Base-by-base conservation (phyloP, 176 grass and related monocot species). In the Bolboschoenus planiculmis region DNA sequence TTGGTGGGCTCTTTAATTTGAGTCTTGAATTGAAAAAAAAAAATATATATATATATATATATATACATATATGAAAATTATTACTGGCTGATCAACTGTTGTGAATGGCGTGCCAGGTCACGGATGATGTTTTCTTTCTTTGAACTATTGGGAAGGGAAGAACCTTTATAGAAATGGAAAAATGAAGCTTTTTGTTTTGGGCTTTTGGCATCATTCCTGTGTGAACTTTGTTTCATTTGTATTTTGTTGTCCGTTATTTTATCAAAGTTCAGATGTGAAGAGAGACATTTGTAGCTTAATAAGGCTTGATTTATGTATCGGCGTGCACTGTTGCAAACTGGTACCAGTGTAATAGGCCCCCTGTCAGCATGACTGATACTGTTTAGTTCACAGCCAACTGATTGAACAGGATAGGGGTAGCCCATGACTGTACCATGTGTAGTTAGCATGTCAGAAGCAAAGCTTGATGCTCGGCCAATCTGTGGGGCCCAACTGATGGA, bases 301-400 rank as follows among this genome's bases (percentile, higher is more conserved):
- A 76, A 76, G 72, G 72, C 44, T 76, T 76, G 72, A 76, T 76
- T 51, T 76, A 76, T 76, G 44, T 31, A 51, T 51, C 24, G 51
- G 39, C 21, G 40, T 44, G 39, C 23, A 47, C 68, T 74, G 68
- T 74, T 74, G 11, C 40, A 47, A 73, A 74, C 72, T 76, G 23
- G 72, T 76, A 33, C 43, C 44, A 76, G 24, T 51, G 11, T 48
- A 76, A 76, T 13, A 50, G 67, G 6, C 21, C 35, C 44, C 72
- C 51, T 51, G 26, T 76, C 72, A 76, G 72, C 70, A 74, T 74
- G 18, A 27, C 70, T 74, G 23, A 46, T 75, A 10, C 71, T 75
- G 71, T 50, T 75, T 48, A 50, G 24, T 75, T 75, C 43, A 47
- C 43, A 30, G 24, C 44, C 51, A 59, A 60, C 59, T 56, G 55